Conservation (phyloP, 2,329 filamentous ascomycete genomes). For the Microdochium trichocladiopsis region DNA sequence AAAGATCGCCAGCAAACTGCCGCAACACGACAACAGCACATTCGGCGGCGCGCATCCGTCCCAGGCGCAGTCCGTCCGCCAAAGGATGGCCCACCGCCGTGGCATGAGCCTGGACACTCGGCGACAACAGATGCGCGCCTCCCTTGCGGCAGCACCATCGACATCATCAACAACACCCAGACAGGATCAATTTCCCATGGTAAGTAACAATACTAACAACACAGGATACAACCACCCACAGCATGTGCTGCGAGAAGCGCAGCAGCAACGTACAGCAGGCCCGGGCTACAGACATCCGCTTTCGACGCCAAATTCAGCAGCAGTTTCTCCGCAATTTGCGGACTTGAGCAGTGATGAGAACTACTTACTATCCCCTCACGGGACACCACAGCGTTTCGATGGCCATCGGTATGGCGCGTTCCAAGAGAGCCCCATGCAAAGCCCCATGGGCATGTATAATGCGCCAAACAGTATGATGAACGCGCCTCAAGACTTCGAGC, state of each 20-base stretch:
- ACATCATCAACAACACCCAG: constrained; percentile 20
- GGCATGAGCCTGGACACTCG: constrained; percentile 78
- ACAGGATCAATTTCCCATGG: constrained; percentile 40
- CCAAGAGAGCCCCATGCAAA: constrained; percentile 14
- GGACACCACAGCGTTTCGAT: constrained; percentile 48
- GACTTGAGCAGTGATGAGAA: constrained; percentile 37
- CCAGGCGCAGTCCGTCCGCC: constrained; percentile 7
- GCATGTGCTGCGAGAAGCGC: constrained; percentile 83
- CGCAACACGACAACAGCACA: constrained; percentile 39
- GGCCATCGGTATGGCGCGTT: constrained; percentile 33
- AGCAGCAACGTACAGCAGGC: constrained; percentile 79
- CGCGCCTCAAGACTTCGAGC: constrained; percentile 39
- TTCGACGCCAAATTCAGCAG: constrained; percentile 17
- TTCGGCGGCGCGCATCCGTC: constrained; percentile 21
- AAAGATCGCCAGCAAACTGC: constrained; percentile 59
- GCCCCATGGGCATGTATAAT: constrained; percentile 40
- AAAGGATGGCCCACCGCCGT: constrained; percentile 58
- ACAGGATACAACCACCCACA: constrained; percentile 55
- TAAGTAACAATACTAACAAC: constrained; percentile 48
- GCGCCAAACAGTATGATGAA: constrained; percentile 34
- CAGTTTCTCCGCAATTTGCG: constrained; percentile 13
- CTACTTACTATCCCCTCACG: constrained; percentile 50
- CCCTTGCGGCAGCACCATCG: constrained; percentile 22
- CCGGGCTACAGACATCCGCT: constrained; percentile 46
- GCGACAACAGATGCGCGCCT: constrained; percentile 43